Base-by-base conservation (phyloP, 768 basidiomycete genomes). In the Suillus lakei region DNA sequence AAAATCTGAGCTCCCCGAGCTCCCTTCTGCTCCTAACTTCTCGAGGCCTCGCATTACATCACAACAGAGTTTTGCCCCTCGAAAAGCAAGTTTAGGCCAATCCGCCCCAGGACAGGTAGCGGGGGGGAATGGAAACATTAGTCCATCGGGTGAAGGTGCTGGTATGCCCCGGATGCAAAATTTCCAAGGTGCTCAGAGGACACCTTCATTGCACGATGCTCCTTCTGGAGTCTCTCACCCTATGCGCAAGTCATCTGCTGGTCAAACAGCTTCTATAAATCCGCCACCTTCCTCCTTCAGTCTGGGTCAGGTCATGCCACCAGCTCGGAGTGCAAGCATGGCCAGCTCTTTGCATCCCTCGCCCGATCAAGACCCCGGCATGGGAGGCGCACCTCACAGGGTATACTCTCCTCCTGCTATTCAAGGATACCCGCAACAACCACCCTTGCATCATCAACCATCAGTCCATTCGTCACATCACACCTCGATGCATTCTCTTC, bases 291-390 rank as follows among this genome's bases (percentile, higher is more conserved):
- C 82, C 38, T 76, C 80, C 44, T 78, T 78, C 63, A 71, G 66
- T 53, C 79, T 82, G 21, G 78, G 78, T 46, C 76, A 77, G 63
- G 65, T 76, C 18, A 66, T 81, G 26, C 77, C 80, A n/a, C 80
- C 82, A 38, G 53, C 73, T 16, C 77, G 84, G 67, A 81, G 77
- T 70, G 70, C 77, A 10, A 79, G 80, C 54, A 77, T 65, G 69
- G 74, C 62, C 54, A 73, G 60, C 53, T 71, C 67, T 64, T 74
- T 66, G 43, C 76, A 51, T 73, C 70, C 64, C 68, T 64, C 60
- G 59, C 68, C 65, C 68, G 72, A 53, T 64, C 73, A 60, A 55
- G 74, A 70, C 18, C 71, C 73, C 23, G 60, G 69, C 23, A 38
- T 58, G 65, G 48, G 74, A 36, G 63, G 55, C 41, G 60, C 66